Evolutionary conservation across 2,329 filamentous ascomycete species (phyloP), one percentile per base, ranked within the genome.

Genomic region (Gaeumannomyces tritici): DNA sequence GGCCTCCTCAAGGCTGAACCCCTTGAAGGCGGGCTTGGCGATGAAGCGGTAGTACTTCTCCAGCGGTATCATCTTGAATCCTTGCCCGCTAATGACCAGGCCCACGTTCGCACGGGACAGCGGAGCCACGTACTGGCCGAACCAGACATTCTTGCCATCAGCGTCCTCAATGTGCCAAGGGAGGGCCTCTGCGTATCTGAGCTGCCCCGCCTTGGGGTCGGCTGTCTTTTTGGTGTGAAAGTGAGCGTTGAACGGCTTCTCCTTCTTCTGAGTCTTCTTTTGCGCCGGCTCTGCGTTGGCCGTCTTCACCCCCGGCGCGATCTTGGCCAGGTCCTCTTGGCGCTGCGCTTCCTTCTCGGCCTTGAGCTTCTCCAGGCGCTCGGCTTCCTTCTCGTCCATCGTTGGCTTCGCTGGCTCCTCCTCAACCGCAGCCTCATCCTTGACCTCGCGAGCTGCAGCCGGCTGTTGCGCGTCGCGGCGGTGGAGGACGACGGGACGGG

Each of bases 131-230:
- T 98, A 97, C 63, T 88, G 89, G 57, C 93, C 95, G 42, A 95
- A 88, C 91, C 93, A 98, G 3, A 90, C 89, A 69, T 96, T 93
- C 73, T 93, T 96, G 66, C 92, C 91, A 70, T 99, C 93, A 55
- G 93, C 96, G 73, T 99, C 95, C 72, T 99, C 95, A 47, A 99
- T 76, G 73, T 97, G 93, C 95, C 95, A 99, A 7, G 95, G 95
- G 60, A 97, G 79, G 4, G 93, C 91, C 74, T 99, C 95, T 73
- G 98, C 95, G 67, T 98, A 99, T 66, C 93, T 89, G 76, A 85
- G 86, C 63, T 85, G 84, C 0, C 81, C 80, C 63, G 86, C 82
- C 78, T 82, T 96, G 81, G 83, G 95, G 78, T 76, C 93, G 70
- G 93, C 92, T 70, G 93, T 92, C 7, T 83, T 82, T 62, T 83